These are phyloP conservation scores for Candida alai DNA, from an alignment of 805 yeast species.

Conservation along the genomic window DNA sequence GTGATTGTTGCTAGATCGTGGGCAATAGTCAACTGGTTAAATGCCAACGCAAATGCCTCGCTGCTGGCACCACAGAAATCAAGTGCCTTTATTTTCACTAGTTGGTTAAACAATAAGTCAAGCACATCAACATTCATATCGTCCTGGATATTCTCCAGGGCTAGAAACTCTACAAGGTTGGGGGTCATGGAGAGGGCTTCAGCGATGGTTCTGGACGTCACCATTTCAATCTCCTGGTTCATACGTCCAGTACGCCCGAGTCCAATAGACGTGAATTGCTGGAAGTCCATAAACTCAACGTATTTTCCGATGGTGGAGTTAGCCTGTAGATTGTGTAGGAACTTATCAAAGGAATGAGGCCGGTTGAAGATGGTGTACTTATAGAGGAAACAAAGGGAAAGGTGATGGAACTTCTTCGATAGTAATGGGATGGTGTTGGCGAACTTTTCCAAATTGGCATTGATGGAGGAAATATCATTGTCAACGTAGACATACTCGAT, in stretches of 20 bases:
- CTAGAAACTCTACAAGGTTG: slow-evolving; percentile 72
- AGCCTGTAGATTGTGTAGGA: slow-evolving; percentile 49
- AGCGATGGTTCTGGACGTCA: slow-evolving; percentile 68
- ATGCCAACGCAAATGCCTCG: slow-evolving; percentile 54
- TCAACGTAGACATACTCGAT: slow-evolving; percentile 54
- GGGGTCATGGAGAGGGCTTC: slow-evolving; percentile 61
- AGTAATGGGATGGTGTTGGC: slow-evolving; percentile 52
- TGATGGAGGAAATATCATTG: slow-evolving; percentile 48
- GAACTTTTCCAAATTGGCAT: slow-evolving; percentile 49
- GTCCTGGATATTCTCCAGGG: slow-evolving; percentile 80
- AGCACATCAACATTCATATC: slow-evolving; percentile 67
- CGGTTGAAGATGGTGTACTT: slow-evolving; percentile 71
- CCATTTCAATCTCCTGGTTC: slow-evolving; percentile 90
- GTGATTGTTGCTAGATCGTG: slow-evolving; percentile 18
- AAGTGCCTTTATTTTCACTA: slow-evolving; percentile 58
- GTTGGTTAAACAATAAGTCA: slow-evolving; percentile 48
- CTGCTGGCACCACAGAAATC: slow-evolving; percentile 91
- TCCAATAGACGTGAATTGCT: slow-evolving; percentile 85
- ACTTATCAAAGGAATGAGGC: slow-evolving; percentile 74
- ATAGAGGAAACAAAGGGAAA: slow-evolving; percentile 56
- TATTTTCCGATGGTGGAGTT: slow-evolving; percentile 49
- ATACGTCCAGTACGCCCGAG: slow-evolving; percentile 84
- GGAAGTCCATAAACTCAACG: slow-evolving; percentile 78
- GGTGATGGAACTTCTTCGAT: slow-evolving; percentile 53
- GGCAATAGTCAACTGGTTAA: slow-evolving; percentile 38